Percentiles rank a stretch among this genome's conserved stretches.
These are phyloP conservation scores for Eutypella sp. DNA, from an alignment of 2,329 filamentous ascomycete species.

Conservation along the genomic window DNA sequence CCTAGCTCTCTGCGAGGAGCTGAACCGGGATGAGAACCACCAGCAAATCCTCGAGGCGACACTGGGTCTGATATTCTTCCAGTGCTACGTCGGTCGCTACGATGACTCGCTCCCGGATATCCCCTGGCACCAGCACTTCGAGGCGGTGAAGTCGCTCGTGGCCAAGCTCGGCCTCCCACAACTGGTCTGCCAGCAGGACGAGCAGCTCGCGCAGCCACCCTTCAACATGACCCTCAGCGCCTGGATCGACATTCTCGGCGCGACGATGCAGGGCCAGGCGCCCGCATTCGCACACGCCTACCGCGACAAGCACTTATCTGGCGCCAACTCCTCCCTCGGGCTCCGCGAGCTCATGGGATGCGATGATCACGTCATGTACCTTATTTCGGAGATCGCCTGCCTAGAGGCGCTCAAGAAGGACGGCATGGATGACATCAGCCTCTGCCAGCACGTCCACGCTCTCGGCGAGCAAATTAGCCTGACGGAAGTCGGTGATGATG, in stretches of 20 bases:
- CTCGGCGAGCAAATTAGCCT: constrained; percentile 81
- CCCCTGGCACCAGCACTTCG: constrained; percentile 95
- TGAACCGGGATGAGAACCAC: constrained; percentile 77
- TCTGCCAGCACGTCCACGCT: constrained; percentile 86
- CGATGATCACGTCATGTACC: constrained; percentile 94
- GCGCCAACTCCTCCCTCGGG: constrained; percentile 57
- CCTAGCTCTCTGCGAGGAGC: constrained; percentile 74
- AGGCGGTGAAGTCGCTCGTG: constrained; percentile 80
- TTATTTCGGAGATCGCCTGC: constrained; percentile 96
- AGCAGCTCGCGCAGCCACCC: constrained; percentile 60
- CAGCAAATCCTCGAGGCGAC: constrained; percentile 87
- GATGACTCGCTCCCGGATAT: constrained; percentile 86
- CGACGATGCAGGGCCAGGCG: constrained; percentile 82
- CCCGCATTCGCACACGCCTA: constrained; percentile 94
- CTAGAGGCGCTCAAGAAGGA: constrained; percentile 82
- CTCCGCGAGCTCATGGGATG: constrained; percentile 94
- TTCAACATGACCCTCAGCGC: constrained; percentile 94
- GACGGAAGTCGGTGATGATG: constrained; percentile 63
- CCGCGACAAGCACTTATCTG: constrained; percentile 82
- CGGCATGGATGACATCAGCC: constrained; percentile 77
- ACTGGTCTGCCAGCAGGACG: constrained; percentile 56
- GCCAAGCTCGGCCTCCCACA: constrained; percentile 76
- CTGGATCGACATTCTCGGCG: constrained; percentile 96
- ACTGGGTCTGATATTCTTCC: constrained; percentile 93
- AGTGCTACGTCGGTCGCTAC: constrained; percentile 81